A percentile compares a stretch with the other conserved stretches of the same genome.
phyloP scores from a whole-genome alignment of 2,329 filamentous ascomycete genomes.

The Trichoderma aggressivum region DNA sequence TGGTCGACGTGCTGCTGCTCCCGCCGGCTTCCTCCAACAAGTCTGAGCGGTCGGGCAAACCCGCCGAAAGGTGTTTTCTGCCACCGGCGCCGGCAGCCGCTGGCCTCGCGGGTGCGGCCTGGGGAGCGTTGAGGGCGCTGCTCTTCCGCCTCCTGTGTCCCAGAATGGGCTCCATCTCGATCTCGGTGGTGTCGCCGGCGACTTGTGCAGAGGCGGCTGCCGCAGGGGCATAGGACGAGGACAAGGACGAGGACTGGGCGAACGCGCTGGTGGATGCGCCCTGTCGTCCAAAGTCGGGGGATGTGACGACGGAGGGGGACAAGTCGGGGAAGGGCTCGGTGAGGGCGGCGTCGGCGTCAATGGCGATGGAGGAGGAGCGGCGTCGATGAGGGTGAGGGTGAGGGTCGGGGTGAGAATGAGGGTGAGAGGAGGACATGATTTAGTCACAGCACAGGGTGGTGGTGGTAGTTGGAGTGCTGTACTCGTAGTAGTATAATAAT shows the following conservation, averaged over 20 bases:
- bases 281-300: background rate
- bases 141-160: conserved; percentile 55
- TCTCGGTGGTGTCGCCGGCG: conserved; percentile 32
- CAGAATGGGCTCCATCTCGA: conserved; percentile 56
- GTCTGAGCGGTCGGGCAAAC: conserved; percentile 41
- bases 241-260: background rate
- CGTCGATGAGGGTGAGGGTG: background rate
- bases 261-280: conserved; percentile 11
- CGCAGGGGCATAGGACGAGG: background rate
- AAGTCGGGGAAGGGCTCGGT: conserved; percentile 9
- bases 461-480: background rate
- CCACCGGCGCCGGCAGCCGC: conserved; percentile 7
- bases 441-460: background rate
- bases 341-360: background rate
- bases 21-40: conserved; percentile 43
- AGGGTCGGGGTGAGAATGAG: background rate
- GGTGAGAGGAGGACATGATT: background rate
- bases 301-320: conserved; percentile 5
- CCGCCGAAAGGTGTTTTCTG: conserved; percentile 24
- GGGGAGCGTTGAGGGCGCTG: conserved; percentile 40
- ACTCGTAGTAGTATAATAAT: background rate
- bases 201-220: background rate
- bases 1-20: conserved; percentile 27
- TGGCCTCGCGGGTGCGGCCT: conserved; percentile 24
- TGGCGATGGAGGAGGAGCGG: conserved; percentile 13